phyloP scores from a whole-genome alignment of 345 rosid species.

The Linum usitatissimum region DNA sequence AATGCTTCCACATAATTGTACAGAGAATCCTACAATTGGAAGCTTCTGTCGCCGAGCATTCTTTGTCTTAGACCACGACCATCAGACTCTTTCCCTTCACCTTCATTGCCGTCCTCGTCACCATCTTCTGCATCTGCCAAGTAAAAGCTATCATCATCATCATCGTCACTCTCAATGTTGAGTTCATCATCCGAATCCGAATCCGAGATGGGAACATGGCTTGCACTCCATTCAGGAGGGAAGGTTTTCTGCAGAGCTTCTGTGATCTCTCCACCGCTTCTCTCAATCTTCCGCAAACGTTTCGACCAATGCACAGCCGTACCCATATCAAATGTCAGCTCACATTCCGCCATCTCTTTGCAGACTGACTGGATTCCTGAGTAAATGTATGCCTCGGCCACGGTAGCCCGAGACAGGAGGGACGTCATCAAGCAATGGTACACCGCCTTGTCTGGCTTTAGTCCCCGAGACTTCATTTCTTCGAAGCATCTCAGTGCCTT shows the following conservation, averaged over 20 bases:
- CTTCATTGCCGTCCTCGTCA: conserved; percentile 15
- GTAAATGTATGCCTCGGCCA: conserved; percentile 65
- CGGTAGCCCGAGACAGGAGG: conserved; percentile 65
- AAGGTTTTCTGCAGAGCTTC: conserved; percentile 86
- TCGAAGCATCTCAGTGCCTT: conserved; percentile 74
- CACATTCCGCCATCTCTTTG: conserved; percentile 68
- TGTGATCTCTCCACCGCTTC: conserved; percentile 80
- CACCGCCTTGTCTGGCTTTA: conserved; percentile 81
- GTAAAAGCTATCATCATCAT: conserved; percentile 2
- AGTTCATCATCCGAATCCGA: conserved; percentile 32
- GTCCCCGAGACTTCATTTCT: conserved; percentile 64
- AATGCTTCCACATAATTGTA: too few species aligned
- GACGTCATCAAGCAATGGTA: conserved; percentile 89
- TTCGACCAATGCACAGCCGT: conserved; percentile 92
- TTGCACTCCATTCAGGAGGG: conserved; percentile 79
- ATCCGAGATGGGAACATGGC: conserved; percentile 22
- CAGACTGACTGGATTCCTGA: conserved; percentile 47
- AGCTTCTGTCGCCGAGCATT: neutral
- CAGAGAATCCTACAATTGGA: neutral
- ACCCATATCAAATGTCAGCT: conserved; percentile 76
- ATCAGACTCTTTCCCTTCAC: conserved; percentile 11
- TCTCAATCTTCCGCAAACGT: conserved; percentile 73
- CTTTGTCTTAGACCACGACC: conserved; percentile 16
- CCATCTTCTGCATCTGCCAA: conserved; percentile 12
- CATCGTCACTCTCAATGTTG: conserved; percentile 5